Percentiles rank a stretch among this genome's conserved stretches.
phyloP scores from a whole-genome alignment of 1,139 yeast genomes.

The Nadsonia starkeyi-henricii region DNA sequence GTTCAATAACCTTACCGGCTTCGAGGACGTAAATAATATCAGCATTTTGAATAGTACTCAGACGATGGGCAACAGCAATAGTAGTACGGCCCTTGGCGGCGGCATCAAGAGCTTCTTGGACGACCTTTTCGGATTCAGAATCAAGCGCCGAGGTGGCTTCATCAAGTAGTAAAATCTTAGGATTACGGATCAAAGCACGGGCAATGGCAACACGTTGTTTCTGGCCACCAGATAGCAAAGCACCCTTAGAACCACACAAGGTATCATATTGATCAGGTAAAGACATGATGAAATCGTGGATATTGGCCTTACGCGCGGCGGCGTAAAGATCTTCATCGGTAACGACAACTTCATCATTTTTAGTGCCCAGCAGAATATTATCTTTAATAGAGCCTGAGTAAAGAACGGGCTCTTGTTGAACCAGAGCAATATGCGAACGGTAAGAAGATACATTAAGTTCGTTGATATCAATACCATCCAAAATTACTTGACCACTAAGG shows the following conservation, averaged over 20 bases:
- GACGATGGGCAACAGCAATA: conserved; percentile 78
- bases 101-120: conserved; percentile 46
- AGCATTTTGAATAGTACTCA: conserved; percentile 85
- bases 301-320: conserved; percentile 68
- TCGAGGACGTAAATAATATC: conserved; percentile 75
- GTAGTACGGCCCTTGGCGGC: conserved; percentile 65
- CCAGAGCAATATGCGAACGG: conserved; percentile 66
- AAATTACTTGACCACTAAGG: conserved; percentile 43
- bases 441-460: conserved; percentile 55
- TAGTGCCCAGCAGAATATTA: conserved; percentile 64
- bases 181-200: conserved; percentile 57
- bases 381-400: conserved; percentile 82
- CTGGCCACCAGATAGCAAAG: conserved; percentile 74
- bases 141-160: conserved; percentile 79
- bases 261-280: conserved; percentile 80
- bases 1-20: conserved; percentile 60
- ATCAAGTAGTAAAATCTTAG: conserved; percentile 51
- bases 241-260: conserved; percentile 69
- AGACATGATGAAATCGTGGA: conserved; percentile 58
- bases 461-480: conserved; percentile 59
- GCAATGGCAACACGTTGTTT: conserved; percentile 70
- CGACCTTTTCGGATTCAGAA: conserved; percentile 67
- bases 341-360: conserved; percentile 30
- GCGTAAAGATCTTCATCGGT: conserved; percentile 47
- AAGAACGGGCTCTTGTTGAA: conserved; percentile 70